These are phyloP conservation scores for Dalechampia spathulata DNA, from an alignment of 441 rosid genomes.

Conservation along the genomic window DNA sequence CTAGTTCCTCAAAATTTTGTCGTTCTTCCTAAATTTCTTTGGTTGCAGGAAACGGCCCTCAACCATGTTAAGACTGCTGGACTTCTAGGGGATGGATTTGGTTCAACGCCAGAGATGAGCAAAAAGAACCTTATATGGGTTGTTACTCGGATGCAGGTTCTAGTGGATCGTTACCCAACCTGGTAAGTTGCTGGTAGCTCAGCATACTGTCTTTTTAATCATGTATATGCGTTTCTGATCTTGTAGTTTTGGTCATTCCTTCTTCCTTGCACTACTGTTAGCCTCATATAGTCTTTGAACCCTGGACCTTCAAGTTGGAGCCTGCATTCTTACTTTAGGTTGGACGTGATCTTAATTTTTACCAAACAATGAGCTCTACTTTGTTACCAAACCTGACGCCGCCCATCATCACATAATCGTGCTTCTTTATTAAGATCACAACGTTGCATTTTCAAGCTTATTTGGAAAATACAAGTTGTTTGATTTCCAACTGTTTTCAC, in stretches of 20 bases:
- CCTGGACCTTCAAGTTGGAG: no score
- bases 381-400: neutral
- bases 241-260: neutral
- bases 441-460: neutral
- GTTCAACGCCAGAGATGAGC: slow-evolving; percentile 93
- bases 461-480: neutral
- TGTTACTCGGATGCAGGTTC: slow-evolving; percentile 86
- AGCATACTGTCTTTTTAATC: neutral
- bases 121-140: slow-evolving; percentile 96
- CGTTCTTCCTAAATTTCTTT: slow-evolving; percentile 10
- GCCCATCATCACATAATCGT: neutral
- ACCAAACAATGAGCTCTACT: neutral
- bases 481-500: neutral
- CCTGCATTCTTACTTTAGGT: no score
- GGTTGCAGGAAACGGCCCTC: slow-evolving; percentile 82
- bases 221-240: no score
- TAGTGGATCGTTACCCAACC: slow-evolving; percentile 83
- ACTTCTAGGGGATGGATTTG: slow-evolving; percentile 91
- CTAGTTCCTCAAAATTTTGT: neutral
- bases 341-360: no score
- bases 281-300: neutral
- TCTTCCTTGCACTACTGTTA: neutral
- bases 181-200: slow-evolving; percentile 44
- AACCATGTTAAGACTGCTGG: slow-evolving; percentile 87
- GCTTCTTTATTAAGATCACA: neutral